Evolutionary conservation across 2,329 filamentous ascomycete genomes (phyloP), one percentile per base, ranked within the genome.

Genomic region (Aspergillus phoenicis): DNA sequence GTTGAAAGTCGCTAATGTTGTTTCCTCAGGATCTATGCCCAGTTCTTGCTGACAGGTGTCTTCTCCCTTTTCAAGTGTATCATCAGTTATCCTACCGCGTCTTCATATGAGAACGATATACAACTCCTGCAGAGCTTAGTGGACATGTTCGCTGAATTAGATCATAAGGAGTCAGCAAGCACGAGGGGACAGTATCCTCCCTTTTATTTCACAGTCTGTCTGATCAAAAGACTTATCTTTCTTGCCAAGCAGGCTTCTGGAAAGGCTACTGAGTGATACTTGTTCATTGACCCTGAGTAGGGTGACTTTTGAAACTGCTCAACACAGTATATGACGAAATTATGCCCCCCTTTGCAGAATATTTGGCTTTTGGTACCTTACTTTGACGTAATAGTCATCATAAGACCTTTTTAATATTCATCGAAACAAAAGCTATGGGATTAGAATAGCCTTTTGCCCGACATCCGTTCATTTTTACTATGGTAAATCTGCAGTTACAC

Each of bases 41-140:
- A 71, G 24, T 69, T 68, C 20, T 24, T 70, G 5, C 49, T 71
- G 4, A 65, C 67, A 0, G 63, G 68, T 6, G 58, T 69, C 11
- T 28, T 69, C 11, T 67, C 66, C 0, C 60, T 71, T 26, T 70
- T 69, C 45, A 62, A 60, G 45, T 65, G 66, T 51, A 62, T 71
- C 6, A 66, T 69, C 28, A 62, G 59, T 8, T 45, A 52, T 15
- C 64, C 68, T 2, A 28, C 47, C 8, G 58, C 63, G n/a, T 5
- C 57, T 5, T 66, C 55, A 1, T 66, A 67, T 22, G 45, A 15
- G 5, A 59, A 54, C 2, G 68, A 70, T 48, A 36, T 70, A 10
- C 60, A 59, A n/a, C 62, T 68, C 2, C 36, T 70, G 28, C 63
- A 67, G 20, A 59, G 58, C 47, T 62, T 63, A 7, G 61, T 58